A percentile compares a stretch with the other conserved stretches of the same genome.
These are phyloP conservation scores for Hypocrella siamensis DNA, from an alignment of 2,329 filamentous ascomycete species.

Conservation along the genomic window DNA sequence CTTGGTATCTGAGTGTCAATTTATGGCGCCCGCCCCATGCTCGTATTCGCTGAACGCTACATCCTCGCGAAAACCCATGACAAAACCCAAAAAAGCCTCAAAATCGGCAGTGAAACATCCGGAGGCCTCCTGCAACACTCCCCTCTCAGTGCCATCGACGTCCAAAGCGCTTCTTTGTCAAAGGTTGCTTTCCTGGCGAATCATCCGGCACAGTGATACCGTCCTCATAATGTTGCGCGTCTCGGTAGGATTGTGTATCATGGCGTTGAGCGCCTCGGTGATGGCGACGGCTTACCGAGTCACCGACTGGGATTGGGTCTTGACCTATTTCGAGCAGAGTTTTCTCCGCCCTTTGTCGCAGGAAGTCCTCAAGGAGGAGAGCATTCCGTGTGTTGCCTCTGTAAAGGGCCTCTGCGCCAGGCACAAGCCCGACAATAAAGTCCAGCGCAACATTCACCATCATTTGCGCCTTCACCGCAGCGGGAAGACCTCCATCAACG, in stretches of 20 bases:
- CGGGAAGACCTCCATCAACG: slow-evolving; percentile 62
- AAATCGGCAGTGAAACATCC: too few species aligned
- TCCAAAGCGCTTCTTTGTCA: not conserved
- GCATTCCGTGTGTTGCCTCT: slow-evolving; percentile 67
- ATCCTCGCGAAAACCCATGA: not conserved
- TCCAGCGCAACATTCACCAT: slow-evolving; percentile 63
- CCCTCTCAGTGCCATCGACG: not conserved
- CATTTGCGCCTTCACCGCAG: slow-evolving; percentile 51
- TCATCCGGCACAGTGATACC: slow-evolving; percentile 1
- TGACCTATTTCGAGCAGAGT: slow-evolving; percentile 30
- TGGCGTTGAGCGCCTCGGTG: slow-evolving; percentile 26
- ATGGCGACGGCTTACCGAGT: slow-evolving; percentile 36
- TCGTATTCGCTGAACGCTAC: too few species aligned
- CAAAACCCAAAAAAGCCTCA: not conserved
- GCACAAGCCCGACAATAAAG: slow-evolving; percentile 58
- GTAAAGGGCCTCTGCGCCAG: slow-evolving; percentile 54
- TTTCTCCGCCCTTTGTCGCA: slow-evolving; percentile 52
- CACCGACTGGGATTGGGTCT: slow-evolving; percentile 26
- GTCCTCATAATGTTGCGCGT: not conserved
- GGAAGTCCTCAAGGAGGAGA: slow-evolving; percentile 48
- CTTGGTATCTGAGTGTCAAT: too few species aligned
- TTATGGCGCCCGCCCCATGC: too few species aligned
- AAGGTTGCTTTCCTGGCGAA: not conserved
- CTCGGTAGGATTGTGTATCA: not conserved
- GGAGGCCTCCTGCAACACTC: too few species aligned